Evolutionary conservation across 2,329 filamentous ascomycete genomes (phyloP).

Genomic region (Ceratocystis cubensis): DNA sequence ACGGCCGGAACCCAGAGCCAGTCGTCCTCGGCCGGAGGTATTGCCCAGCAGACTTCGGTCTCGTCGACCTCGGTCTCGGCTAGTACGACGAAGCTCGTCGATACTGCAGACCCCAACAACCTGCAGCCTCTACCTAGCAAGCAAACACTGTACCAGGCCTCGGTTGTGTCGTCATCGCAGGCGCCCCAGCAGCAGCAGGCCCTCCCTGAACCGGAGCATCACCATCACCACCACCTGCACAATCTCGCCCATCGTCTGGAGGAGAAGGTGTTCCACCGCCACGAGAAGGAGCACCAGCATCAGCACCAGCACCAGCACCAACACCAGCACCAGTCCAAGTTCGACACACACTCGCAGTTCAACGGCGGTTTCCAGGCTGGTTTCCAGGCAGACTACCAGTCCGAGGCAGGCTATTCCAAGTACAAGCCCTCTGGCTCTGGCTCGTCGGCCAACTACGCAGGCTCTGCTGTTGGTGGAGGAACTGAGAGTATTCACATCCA

Average conservation of each 20-base stretch:
- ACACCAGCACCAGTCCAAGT: not conserved
- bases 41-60: conserved; percentile 25
- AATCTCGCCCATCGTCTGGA: not conserved
- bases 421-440: not conserved
- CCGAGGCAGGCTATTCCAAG: not conserved
- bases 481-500: conserved; percentile 16
- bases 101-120: conserved; percentile 62
- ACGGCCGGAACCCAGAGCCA: conserved; percentile 24
- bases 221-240: conserved; percentile 15
- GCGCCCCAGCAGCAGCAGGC: conserved; percentile 12
- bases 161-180: conserved; percentile 13
- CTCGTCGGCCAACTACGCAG: conserved; percentile 8
- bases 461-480: not conserved
- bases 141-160: conserved; percentile 21
- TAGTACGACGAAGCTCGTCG: conserved; percentile 29
- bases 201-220: conserved; percentile 11
- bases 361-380: not conserved
- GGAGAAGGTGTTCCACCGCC: conserved; percentile 2
- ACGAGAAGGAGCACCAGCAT: not conserved
- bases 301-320: not conserved
- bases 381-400: not conserved
- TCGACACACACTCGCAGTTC: not conserved
- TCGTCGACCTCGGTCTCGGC: conserved; percentile 25
- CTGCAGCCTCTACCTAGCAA: conserved; percentile 32
- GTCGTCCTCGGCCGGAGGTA: not conserved